These are phyloP conservation scores for Beauveria rudraprayagi DNA, from an alignment of 2,329 filamentous ascomycete species.

Conservation along the genomic window DNA sequence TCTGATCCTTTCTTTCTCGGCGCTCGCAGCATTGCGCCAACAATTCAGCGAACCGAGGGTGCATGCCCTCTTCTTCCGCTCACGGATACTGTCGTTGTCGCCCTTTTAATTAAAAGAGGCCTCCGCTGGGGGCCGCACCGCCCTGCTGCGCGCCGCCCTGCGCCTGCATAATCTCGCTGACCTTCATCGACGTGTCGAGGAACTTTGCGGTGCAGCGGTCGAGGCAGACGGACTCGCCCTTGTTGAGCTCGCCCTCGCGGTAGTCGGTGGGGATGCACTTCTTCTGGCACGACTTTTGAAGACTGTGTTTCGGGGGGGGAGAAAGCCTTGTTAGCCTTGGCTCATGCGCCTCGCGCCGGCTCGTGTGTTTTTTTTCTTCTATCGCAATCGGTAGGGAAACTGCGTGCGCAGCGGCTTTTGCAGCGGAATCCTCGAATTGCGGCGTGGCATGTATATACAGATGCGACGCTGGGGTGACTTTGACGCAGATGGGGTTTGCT, in stretches of 20 bases:
- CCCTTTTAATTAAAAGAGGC: conserved; percentile 28
- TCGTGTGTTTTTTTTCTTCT: too few relatives aligned
- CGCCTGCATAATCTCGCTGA: conserved; percentile 91
- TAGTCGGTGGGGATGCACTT: conserved; percentile 93
- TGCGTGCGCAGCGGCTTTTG: too few relatives aligned
- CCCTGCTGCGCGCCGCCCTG: conserved; percentile 64
- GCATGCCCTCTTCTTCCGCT: background rate
- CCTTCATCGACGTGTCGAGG: conserved; percentile 97
- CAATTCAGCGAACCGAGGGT: background rate
- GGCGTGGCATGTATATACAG: too few relatives aligned
- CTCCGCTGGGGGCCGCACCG: conserved; percentile 34
- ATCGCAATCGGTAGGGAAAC: too few relatives aligned
- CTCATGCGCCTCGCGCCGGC: background rate
- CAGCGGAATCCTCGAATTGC: too few relatives aligned
- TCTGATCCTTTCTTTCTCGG: background rate
- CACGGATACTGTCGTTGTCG: background rate
- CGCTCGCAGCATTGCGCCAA: background rate
- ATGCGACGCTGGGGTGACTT: background rate
- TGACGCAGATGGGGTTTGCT: conserved; percentile 7
- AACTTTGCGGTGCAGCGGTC: conserved; percentile 97
- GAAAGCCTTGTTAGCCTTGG: background rate
- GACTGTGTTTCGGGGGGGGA: background rate
- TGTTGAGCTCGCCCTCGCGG: conserved; percentile 94
- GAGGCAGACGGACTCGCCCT: conserved; percentile 96
- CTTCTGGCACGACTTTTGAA: conserved; percentile 74